Percentiles rank a stretch among this genome's conserved stretches.
Conservation (phyloP, 257 asterid genomes). For the Solanum tarapatanum region DNA sequence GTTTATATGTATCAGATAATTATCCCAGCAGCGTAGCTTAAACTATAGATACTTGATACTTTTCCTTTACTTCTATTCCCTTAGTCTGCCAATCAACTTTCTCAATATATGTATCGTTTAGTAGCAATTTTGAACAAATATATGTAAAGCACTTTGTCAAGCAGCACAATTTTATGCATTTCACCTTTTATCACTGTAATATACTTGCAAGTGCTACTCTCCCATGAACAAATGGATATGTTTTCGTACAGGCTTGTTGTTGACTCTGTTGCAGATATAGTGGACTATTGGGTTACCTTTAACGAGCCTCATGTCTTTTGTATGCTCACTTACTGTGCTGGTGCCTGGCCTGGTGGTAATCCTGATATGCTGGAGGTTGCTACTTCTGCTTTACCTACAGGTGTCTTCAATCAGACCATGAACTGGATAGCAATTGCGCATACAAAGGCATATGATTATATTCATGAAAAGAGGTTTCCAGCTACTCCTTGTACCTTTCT, state of each 20-base stretch:
- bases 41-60: neutral
- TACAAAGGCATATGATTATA: conserved; percentile 74
- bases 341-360: conserved; percentile 99
- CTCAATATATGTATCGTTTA: neutral
- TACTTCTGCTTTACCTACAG: conserved; percentile 86
- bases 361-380: conserved; percentile 96
- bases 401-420: conserved; percentile 81
- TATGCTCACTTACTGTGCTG: conserved; percentile 93
- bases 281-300: conserved; percentile 94
- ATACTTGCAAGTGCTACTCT: neutral
- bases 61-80: neutral
- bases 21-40: neutral
- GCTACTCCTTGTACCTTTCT: neutral
- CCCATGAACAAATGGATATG: neutral
- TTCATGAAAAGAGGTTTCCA: conserved; percentile 66
- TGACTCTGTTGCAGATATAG: conserved; percentile 64
- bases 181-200: neutral
- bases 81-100: neutral
- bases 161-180: neutral
- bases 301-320: conserved; percentile 90
- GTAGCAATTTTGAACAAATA: neutral
- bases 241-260: conserved; percentile 60
- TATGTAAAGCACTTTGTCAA: neutral
- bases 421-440: conserved; percentile 79
- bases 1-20: neutral